Evolutionary conservation across 495 filamentous ascomycete species (phyloP), one percentile per base, ranked within the genome.

Genomic region (Lophiotrema nucula): DNA sequence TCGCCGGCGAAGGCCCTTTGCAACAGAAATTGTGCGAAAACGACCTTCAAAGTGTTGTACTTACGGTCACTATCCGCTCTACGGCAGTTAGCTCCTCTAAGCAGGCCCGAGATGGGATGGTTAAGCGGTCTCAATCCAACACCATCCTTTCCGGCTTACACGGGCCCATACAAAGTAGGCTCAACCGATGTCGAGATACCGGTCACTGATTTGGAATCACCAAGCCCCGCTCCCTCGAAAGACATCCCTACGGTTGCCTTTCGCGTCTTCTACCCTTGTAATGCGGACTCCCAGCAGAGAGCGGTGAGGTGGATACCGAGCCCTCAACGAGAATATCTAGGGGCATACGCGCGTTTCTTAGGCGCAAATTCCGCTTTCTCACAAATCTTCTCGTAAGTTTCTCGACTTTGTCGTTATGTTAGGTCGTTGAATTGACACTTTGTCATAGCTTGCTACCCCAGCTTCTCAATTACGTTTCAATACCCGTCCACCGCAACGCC

Each of bases 151-250:
- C 83, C 86, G 2, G 69, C 77, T 0, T 89, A 88, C 65, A 79
- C 83, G 0, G 88, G 89, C 0, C 86, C 85, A 0, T 84, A 88
- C 71, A 75, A 79, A 44, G 88, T 92, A 37, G 89, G 89, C 53
- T 84, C 86, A 3, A 72, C 84, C 43, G 88, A 91, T 60, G 73
- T 90, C 52, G 88, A 92, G 71, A 79, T 92, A 25, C 84, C 88
- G 39, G 76, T 83, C 19, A 66, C 77, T 2, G 77, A 86, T 16
- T 74, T 91, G 12, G 70, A 76, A 2, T 73, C 77, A 0, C 77
- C 81, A 0, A 73, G 72, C 24, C 74, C 65, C 71, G 63, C 75
- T 1, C 83, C 84, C 41, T 26, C 53, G 3, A 74, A 71, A 10
- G 31, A 60, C 16, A 75, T 87, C 26, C 69, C 81, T 13, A 92